These are phyloP conservation scores for Quercus engelmannii DNA, from an alignment of 306 rosid species.

Conservation along the genomic window DNA sequence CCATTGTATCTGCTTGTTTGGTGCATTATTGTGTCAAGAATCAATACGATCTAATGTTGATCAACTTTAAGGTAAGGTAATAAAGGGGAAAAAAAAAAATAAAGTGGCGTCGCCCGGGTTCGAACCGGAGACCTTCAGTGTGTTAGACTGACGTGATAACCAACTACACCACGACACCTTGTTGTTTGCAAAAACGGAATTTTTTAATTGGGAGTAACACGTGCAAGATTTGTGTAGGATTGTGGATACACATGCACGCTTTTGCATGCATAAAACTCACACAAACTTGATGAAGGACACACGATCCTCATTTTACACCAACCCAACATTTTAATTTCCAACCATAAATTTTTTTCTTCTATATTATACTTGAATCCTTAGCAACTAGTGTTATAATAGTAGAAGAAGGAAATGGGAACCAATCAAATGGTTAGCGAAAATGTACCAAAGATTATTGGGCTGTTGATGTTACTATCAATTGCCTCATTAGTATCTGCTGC, in stretches of 20 bases:
- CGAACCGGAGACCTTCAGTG: constrained; percentile 42
- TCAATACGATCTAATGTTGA: no score
- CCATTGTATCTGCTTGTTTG: background rate
- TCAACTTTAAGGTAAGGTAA: no score
- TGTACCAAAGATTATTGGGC: constrained; percentile 20
- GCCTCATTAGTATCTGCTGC: constrained; percentile 13
- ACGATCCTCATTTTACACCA: constrained; percentile 37
- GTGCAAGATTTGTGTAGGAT: no score
- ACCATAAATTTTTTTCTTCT: background rate
- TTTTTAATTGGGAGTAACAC: no score
- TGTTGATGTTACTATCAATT: constrained; percentile 2
- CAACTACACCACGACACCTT: constrained; percentile 45
- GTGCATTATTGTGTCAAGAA: background rate
- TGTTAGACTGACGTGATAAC: constrained; percentile 99
- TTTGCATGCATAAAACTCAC: constrained; percentile 21
- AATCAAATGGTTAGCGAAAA: constrained; percentile 25
- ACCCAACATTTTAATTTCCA: constrained; percentile 4
- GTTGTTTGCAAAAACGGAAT: no score
- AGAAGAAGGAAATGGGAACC: constrained; percentile 5
- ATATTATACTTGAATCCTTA: background rate
- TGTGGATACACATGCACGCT: background rate
- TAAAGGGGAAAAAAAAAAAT: no score
- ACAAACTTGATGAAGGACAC: constrained; percentile 32
- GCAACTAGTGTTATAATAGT: background rate
- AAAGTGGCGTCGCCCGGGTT: background rate